Percentiles rank a stretch among this genome's conserved stretches.
Evolutionary conservation across 768 basidiomycete species (phyloP).

Genomic region (Leccinum boreale): DNA sequence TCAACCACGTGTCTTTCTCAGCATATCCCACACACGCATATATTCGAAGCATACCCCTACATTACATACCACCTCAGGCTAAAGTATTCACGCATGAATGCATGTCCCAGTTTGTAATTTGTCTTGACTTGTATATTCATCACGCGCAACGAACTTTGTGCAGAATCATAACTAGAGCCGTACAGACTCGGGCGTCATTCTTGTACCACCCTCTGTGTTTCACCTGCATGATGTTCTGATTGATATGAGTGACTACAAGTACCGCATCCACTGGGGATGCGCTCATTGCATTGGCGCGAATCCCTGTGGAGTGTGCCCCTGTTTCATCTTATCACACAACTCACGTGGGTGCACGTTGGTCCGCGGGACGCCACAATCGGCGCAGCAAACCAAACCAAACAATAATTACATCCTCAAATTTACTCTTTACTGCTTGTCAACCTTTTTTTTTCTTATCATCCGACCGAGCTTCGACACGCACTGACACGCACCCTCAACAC

Average conservation of each 20-base stretch:
- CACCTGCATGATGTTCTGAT: conserved; percentile 1
- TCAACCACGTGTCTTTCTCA: not conserved
- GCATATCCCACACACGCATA: conserved; percentile 10
- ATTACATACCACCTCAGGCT: conserved; percentile 7
- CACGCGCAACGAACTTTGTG: conserved; percentile 10
- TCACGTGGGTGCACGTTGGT: not conserved
- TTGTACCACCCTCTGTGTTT: conserved; percentile 14
- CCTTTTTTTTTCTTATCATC: not conserved
- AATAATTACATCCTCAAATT: not conserved
- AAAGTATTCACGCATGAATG: conserved; percentile 4
- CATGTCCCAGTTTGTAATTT: not conserved
- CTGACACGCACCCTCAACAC: not conserved
- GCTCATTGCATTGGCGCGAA: not conserved
- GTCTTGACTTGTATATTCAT: conserved; percentile 14
- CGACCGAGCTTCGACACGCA: not conserved
- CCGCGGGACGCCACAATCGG: conserved; percentile 1
- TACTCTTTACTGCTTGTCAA: not conserved
- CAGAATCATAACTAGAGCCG: conserved; percentile 16
- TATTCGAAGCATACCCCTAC: conserved; percentile 13
- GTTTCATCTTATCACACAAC: conserved; percentile 6
- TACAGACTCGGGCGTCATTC: conserved; percentile 12
- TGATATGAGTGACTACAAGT: not conserved
- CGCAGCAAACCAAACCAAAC: conserved; percentile 13
- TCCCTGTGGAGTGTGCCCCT: not conserved
- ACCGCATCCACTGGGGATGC: not conserved